These are phyloP conservation scores for Aquilaria yunnanensis DNA, from an alignment of 345 rosid genomes.

Conservation along the genomic window DNA sequence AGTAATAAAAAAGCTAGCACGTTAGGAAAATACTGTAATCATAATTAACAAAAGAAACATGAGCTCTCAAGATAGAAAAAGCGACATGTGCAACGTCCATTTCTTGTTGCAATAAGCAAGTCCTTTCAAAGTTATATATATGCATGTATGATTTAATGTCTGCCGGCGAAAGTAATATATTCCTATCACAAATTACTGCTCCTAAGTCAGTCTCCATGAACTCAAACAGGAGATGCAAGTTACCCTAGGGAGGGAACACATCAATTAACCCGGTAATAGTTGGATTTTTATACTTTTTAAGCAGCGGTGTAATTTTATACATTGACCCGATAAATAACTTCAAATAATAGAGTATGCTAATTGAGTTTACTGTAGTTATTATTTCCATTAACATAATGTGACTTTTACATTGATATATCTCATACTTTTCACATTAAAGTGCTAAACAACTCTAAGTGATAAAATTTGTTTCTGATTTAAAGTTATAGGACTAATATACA, in stretches of 20 bases:
- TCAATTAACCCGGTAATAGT: slow-evolving; percentile 77
- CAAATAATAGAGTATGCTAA: too few species aligned
- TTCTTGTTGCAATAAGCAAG: slow-evolving; percentile 82
- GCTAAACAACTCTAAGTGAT: too few species aligned
- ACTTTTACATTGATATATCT: too few species aligned
- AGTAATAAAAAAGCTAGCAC: slow-evolving; percentile 1
- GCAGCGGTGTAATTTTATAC: slow-evolving; percentile 21
- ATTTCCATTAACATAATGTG: too few species aligned
- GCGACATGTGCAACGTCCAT: slow-evolving; percentile 91
- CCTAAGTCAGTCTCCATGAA: slow-evolving; percentile 99
- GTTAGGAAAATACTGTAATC: neutral
- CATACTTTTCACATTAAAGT: too few species aligned
- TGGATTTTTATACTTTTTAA: slow-evolving; percentile 82
- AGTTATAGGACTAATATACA: too few species aligned
- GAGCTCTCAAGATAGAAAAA: slow-evolving; percentile 5
- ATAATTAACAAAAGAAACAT: too few species aligned
- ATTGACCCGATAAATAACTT: too few species aligned
- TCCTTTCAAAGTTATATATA: slow-evolving; percentile 75
- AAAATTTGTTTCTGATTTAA: too few species aligned
- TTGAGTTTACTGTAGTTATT: too few species aligned
- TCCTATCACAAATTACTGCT: slow-evolving; percentile 83
- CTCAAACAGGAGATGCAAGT: slow-evolving; percentile 92
- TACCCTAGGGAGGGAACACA: slow-evolving; percentile 93
- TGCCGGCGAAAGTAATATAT: slow-evolving; percentile 85
- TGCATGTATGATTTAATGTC: slow-evolving; percentile 85